Evolutionary conservation across 164 flowering plant species (phyloP).

Genomic region (Chimonanthus salicifolius): DNA sequence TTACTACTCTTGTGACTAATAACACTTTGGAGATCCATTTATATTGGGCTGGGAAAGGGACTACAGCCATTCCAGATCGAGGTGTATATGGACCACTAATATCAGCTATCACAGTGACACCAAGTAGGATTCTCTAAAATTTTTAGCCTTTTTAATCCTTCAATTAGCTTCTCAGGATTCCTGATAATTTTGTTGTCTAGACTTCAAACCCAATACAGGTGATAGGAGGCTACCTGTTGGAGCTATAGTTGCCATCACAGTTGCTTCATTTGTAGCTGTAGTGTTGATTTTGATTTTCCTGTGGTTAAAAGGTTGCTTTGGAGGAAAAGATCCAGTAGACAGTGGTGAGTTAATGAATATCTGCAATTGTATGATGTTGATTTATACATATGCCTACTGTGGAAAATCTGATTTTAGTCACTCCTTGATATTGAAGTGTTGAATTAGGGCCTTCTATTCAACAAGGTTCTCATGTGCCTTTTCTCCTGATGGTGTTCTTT

Average conservation of each 20-base stretch:
- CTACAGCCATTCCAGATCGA: constrained; percentile 67
- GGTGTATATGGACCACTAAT: constrained; percentile 85
- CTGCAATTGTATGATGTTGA: no score
- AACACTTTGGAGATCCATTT: constrained; percentile 63
- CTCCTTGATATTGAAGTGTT: no score
- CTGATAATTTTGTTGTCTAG: constrained; percentile 26
- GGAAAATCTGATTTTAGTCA: no score
- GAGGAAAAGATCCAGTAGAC: constrained; percentile 37
- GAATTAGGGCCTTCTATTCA: no score
- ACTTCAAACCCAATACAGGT: constrained; percentile 34
- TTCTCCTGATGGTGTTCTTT: no score
- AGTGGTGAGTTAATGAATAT: constrained; percentile 30
- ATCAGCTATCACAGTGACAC: constrained; percentile 82
- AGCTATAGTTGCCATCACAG: constrained; percentile 48
- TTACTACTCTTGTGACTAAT: constrained; percentile 38
- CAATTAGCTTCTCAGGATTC: not conserved
- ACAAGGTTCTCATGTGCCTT: no score
- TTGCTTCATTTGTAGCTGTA: constrained; percentile 27
- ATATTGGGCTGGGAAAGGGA: constrained; percentile 83
- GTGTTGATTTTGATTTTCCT: constrained; percentile 33
- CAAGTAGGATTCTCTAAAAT: constrained; percentile 38
- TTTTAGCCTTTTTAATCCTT: not conserved
- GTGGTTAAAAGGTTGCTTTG: constrained; percentile 37
- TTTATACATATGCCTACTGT: no score
- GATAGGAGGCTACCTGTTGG: constrained; percentile 12